Percentiles rank a stretch among this genome's conserved stretches.
Conservation (phyloP, 2,329 filamentous ascomycete genomes). For the Truncatella angustata region DNA sequence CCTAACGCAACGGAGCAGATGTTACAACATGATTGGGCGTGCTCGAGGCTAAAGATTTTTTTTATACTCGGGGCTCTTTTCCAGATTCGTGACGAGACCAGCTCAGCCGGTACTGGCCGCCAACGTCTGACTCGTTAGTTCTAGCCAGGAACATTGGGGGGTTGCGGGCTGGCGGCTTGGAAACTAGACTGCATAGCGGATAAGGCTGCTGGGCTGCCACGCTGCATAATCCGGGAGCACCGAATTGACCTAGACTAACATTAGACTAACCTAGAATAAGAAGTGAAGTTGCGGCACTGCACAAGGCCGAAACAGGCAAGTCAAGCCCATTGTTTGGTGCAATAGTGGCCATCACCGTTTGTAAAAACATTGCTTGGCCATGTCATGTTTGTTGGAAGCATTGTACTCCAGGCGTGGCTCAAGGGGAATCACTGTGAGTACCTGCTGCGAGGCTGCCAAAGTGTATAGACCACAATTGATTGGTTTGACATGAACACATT, state of each 20-base stretch:
- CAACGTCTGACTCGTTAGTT: background rate
- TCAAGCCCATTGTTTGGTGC: background rate
- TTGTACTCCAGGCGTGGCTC: background rate
- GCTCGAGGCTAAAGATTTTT: background rate
- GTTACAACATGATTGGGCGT: background rate
- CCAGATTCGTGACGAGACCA: background rate
- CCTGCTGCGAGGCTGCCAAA: background rate
- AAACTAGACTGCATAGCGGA: background rate
- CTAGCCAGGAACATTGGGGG: background rate
- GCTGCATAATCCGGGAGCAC: background rate
- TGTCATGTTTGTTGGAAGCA: background rate
- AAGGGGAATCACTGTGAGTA: background rate
- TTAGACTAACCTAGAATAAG: no score
- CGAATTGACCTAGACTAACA: background rate
- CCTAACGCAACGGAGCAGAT: no score
- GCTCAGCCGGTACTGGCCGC: background rate
- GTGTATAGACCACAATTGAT: no score
- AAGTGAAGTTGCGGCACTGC: background rate
- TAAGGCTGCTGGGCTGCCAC: background rate
- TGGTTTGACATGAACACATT: no score
- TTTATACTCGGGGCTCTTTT: background rate
- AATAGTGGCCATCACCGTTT: background rate
- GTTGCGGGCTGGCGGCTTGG: background rate
- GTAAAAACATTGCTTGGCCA: background rate
- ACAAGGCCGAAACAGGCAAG: conserved; percentile 1